Evolutionary conservation across 495 filamentous ascomycete genomes (phyloP).

Genomic region (Daldinia caldariorum): DNA sequence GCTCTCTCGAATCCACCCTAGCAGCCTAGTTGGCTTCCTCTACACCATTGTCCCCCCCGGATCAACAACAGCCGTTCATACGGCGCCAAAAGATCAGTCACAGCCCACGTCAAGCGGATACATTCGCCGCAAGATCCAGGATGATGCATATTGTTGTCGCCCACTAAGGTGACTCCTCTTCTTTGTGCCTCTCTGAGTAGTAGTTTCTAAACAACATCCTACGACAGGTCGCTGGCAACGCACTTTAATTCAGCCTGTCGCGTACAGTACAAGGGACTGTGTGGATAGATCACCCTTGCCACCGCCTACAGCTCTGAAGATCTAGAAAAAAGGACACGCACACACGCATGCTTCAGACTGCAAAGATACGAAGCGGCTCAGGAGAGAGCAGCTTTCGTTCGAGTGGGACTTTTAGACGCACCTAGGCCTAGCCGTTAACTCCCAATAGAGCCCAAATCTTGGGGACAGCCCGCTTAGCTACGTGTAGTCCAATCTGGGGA

Average conservation of each 20-base stretch:
- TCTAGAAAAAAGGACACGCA: conserved; percentile 44
- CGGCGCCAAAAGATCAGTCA: conserved; percentile 28
- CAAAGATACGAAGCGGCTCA: conserved; percentile 45
- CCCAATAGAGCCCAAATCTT: conserved; percentile 46
- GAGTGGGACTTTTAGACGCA: conserved; percentile 39
- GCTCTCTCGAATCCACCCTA: conserved; percentile 33
- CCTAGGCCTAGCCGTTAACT: conserved; percentile 34
- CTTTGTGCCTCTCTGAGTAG: conserved; percentile 13
- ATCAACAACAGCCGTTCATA: conserved; percentile 21
- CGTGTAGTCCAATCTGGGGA: conserved; percentile 45
- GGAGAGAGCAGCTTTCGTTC: conserved; percentile 35
- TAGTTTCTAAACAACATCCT: conserved; percentile 25
- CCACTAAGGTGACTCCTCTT: conserved; percentile 14
- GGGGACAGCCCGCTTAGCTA: conserved; percentile 43
- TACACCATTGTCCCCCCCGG: conserved; percentile 18
- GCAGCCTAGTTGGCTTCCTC: conserved; percentile 13
- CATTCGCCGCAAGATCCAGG: conserved; percentile 35
- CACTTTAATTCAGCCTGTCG: conserved; percentile 18
- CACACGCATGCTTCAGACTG: conserved; percentile 43
- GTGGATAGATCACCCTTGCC: conserved; percentile 41
- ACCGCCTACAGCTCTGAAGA: conserved; percentile 34
- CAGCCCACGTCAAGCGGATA: conserved; percentile 15
- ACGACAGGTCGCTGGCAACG: conserved; percentile 25
- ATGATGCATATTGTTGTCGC: conserved; percentile 33
- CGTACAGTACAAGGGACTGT: conserved; percentile 43